Conservation (phyloP, 2,329 filamentous ascomycete genomes). For the Madurella mycetomatis region DNA sequence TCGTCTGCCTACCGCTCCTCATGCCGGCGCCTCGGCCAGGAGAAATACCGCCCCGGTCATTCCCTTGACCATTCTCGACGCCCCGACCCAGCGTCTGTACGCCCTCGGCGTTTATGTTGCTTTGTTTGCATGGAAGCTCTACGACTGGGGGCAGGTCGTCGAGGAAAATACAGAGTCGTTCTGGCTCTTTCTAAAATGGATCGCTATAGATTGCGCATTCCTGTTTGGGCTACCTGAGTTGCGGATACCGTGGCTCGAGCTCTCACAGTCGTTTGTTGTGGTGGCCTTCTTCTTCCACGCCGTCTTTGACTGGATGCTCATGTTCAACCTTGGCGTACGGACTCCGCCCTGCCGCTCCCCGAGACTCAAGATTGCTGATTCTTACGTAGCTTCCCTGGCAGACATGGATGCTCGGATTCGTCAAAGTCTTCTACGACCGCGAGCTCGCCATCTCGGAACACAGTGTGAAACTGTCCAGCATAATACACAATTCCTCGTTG, state of each 20-base stretch:
- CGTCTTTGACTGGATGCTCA: constrained; percentile 74
- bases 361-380: constrained; percentile 4
- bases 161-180: constrained; percentile 84
- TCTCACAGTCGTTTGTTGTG: constrained; percentile 70
- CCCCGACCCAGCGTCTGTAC: constrained; percentile 86
- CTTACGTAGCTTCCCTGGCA: constrained; percentile 62
- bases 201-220: constrained; percentile 77
- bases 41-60: constrained; percentile 60
- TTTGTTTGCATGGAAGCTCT: constrained; percentile 77
- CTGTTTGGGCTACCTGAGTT: constrained; percentile 82
- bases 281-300: constrained; percentile 68
- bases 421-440: constrained; percentile 83
- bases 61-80: constrained; percentile 76
- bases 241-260: constrained; percentile 94
- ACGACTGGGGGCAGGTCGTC: constrained; percentile 75
- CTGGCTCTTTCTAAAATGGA: constrained; percentile 91
- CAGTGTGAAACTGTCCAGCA: constrained; percentile 79
- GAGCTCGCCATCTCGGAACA: constrained; percentile 92
- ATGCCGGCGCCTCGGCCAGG: constrained; percentile 31
- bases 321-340: constrained; percentile 81
- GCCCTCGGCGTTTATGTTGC: constrained; percentile 72
- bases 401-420: constrained; percentile 65
- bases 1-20: constrained; percentile 45
- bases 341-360: neutral
- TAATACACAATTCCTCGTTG: constrained; percentile 86